These are phyloP conservation scores for Zygoascus sp. DNA, from an alignment of 1,139 yeast species.

Conservation along the genomic window DNA sequence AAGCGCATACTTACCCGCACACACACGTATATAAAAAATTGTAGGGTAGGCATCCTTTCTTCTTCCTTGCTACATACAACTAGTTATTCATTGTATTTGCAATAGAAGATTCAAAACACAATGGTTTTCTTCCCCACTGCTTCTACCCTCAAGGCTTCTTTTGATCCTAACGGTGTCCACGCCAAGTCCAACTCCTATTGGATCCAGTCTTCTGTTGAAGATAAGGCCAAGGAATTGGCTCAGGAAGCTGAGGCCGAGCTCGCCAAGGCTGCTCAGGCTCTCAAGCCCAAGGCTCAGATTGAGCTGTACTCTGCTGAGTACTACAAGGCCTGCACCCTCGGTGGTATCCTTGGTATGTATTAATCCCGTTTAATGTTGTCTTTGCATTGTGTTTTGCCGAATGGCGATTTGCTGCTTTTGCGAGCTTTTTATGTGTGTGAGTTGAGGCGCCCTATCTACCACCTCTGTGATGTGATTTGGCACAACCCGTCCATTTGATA, in stretches of 20 bases:
- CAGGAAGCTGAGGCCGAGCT: constrained; percentile 33
- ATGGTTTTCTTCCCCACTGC: constrained; percentile 41
- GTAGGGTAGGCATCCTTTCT: constrained; percentile 1
- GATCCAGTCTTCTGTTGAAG: constrained; percentile 34
- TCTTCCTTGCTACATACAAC: constrained; percentile 10
- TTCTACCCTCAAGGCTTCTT: constrained; percentile 36
- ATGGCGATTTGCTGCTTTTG: no score
- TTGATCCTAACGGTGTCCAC: constrained; percentile 36
- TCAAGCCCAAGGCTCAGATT: constrained; percentile 37
- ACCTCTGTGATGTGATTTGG: no score
- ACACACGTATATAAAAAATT: neutral
- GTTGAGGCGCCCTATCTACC: no score
- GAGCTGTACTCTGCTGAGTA: constrained; percentile 64
- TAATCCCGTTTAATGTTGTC: neutral
- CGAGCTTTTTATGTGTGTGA: no score
- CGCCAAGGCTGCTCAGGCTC: constrained; percentile 31
- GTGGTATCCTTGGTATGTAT: constrained; percentile 58
- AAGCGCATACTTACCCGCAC: neutral
- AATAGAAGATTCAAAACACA: constrained; percentile 13
- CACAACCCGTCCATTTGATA: no score
- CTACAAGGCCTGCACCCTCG: constrained; percentile 78
- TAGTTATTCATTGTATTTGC: constrained; percentile 8
- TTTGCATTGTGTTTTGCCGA: neutral
- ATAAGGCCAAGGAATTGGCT: constrained; percentile 28
- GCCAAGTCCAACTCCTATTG: constrained; percentile 27